Conservation (phyloP, 305 asterid genomes). For the Lippia alba region DNA sequence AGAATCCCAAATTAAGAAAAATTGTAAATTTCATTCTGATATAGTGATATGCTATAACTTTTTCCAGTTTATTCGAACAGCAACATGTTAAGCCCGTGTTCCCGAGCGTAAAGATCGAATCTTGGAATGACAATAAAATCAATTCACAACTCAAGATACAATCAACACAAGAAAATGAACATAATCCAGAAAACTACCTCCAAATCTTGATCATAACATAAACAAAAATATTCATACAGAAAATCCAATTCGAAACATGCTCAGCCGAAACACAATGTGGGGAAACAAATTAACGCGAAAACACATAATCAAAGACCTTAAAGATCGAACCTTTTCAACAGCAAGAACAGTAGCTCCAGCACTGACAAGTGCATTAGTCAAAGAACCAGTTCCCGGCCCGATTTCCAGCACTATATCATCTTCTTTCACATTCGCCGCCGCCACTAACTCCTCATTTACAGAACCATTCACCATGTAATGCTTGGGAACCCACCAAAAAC, state of each 20-base stretch:
- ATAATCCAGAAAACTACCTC: background rate
- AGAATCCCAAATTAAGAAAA: constrained; percentile 21
- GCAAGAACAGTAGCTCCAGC: constrained; percentile 95
- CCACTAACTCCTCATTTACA: constrained; percentile 75
- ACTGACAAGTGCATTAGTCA: constrained; percentile 78
- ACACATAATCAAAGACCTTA: background rate
- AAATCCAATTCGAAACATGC: background rate
- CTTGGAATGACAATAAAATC: background rate
- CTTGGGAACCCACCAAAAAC: constrained; percentile 37
- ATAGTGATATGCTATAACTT: background rate
- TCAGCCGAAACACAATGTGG: background rate
- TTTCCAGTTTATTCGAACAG: background rate
- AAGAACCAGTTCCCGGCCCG: constrained; percentile 98
- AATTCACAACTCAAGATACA: constrained; percentile 9
- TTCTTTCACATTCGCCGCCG: constrained; percentile 73
- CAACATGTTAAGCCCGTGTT: background rate
- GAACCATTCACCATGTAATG: constrained; percentile 89
- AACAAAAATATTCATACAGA: background rate
- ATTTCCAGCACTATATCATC: constrained; percentile 93
- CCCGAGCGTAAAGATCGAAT: background rate
- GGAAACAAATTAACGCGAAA: constrained; percentile 8
- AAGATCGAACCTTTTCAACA: constrained; percentile 78
- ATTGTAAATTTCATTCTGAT: background rate
- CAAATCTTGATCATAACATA: background rate
- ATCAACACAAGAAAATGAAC: background rate